Conservation (phyloP, 257 asterid species). For the Capsicum pubescens region DNA sequence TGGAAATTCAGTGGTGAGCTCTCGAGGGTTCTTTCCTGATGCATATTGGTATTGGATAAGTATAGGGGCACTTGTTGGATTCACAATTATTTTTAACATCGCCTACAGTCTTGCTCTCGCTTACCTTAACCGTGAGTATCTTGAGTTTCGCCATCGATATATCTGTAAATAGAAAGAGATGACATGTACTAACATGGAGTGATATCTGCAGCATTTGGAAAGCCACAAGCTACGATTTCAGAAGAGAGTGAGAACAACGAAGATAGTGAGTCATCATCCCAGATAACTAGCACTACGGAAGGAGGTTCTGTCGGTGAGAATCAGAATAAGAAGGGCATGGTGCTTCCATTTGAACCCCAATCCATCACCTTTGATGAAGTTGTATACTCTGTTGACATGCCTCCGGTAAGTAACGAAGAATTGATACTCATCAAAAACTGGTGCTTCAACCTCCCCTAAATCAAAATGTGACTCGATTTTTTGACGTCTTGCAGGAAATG, state of each 20-base stretch:
- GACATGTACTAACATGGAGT: background rate
- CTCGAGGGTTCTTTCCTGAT: constrained; percentile 45
- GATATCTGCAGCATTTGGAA: constrained; percentile 59
- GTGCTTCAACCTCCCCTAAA: background rate
- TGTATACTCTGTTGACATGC: constrained; percentile 91
- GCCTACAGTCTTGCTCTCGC: constrained; percentile 44
- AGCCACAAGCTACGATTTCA: constrained; percentile 51
- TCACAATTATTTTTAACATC: constrained; percentile 38
- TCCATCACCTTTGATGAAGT: constrained; percentile 79
- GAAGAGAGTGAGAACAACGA: constrained; percentile 40
- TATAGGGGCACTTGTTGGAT: constrained; percentile 44
- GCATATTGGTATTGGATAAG: constrained; percentile 56
- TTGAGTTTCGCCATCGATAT: constrained; percentile 10
- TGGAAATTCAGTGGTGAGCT: constrained; percentile 37
- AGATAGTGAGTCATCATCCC: constrained; percentile 26
- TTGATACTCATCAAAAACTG: background rate
- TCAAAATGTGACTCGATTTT: background rate
- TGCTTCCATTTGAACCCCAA: constrained; percentile 95
- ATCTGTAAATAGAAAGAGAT: background rate
- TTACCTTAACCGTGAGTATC: constrained; percentile 61
- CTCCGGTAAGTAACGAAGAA: constrained; percentile 48
- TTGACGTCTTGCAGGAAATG: constrained; percentile 61
- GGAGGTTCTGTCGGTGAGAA: constrained; percentile 43
- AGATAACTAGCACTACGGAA: constrained; percentile 26
- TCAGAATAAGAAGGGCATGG: constrained; percentile 61